Base-by-base conservation (phyloP, 768 basidiomycete genomes). In the Sutorius australiensis region DNA sequence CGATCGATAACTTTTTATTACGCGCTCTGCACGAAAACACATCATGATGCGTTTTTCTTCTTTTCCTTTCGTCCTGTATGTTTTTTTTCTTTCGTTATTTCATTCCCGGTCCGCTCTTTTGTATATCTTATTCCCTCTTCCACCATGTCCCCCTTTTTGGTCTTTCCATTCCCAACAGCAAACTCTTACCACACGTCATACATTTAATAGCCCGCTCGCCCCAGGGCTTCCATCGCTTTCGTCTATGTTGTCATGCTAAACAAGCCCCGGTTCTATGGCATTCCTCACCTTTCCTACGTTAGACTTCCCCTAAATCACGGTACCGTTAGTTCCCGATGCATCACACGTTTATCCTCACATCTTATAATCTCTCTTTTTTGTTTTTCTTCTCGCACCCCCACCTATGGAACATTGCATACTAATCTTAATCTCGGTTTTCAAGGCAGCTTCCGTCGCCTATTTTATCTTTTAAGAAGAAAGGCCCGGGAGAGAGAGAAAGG, bases 221-320 rank as follows among this genome's bases (percentile, higher is more conserved):
- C 33, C 31, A 3, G 24, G 14, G 24, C 14, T 33, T n/a, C 36
- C 32, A 44, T 43, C 52, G 51, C 58, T 52, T 53, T 66, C 55
- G 55, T 51, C 50, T 59, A 36, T 63, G 66, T 69, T 66, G 59
- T 67, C 57, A 52, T 40, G 58, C 43, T 41, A 50, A 50, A 48
- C 46, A 36, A 12, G 17, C 16, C 34, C 21, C 48, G 13, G 4
- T 7, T 16, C 17, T 6, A 19, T 46, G 43, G 43, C 45, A 24
- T 34, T 13, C 32, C 44, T 17, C 31, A n/a, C 21, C 21, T 6
- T 1, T 6, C 19, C 33, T 34, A 47, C 34, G 6, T 21, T 27
- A 27, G 32, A 17, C n/a, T 21, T 33, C 24, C 24, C 24, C 24
- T 34, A 33, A 34, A 34, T 16, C 45, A 46, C n/a, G 46, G 24